Conservation (phyloP, 495 filamentous ascomycete genomes). For the Rostrohypoxylon terebratum region DNA sequence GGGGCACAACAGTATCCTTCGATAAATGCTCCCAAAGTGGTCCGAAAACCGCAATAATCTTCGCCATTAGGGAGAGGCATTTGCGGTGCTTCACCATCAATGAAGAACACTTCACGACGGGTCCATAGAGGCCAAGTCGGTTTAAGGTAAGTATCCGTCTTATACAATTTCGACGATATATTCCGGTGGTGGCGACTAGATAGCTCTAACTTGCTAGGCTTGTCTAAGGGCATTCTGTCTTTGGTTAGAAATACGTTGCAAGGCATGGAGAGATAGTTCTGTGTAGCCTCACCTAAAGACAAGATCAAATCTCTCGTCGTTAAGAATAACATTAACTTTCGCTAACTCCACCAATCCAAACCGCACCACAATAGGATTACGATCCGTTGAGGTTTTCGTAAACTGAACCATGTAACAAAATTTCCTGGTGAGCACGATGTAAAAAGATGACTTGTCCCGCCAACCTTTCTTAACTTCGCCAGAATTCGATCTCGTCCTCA, state of each 20-base stretch:
- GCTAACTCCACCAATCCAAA: constrained; percentile 80
- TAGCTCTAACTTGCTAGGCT: constrained; percentile 73
- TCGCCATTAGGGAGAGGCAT: constrained; percentile 69
- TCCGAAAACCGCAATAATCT: constrained; percentile 82
- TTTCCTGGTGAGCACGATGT: constrained; percentile 86
- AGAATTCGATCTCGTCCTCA: constrained; percentile 59
- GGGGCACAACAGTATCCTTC: constrained; percentile 78
- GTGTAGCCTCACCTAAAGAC: constrained; percentile 74
- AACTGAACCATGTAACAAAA: constrained; percentile 84
- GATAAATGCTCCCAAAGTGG: constrained; percentile 88
- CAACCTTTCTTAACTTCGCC: constrained; percentile 65
- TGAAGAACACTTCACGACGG: constrained; percentile 70
- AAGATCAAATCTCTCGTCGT: constrained; percentile 87
- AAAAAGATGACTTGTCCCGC: constrained; percentile 84
- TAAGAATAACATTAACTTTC: constrained; percentile 68
- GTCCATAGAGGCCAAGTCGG: constrained; percentile 83
- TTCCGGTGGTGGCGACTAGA: constrained; percentile 82
- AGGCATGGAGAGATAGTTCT: not conserved
- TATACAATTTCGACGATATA: constrained; percentile 78
- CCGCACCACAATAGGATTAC: constrained; percentile 33
- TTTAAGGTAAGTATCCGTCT: constrained; percentile 79
- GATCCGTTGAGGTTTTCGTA: constrained; percentile 60
- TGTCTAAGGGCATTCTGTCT: constrained; percentile 71
- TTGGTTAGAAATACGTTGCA: constrained; percentile 41
- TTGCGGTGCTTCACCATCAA: constrained; percentile 68